These are phyloP conservation scores for Colletotrichum navitas DNA, from an alignment of 2,329 filamentous ascomycete species.

Conservation along the genomic window DNA sequence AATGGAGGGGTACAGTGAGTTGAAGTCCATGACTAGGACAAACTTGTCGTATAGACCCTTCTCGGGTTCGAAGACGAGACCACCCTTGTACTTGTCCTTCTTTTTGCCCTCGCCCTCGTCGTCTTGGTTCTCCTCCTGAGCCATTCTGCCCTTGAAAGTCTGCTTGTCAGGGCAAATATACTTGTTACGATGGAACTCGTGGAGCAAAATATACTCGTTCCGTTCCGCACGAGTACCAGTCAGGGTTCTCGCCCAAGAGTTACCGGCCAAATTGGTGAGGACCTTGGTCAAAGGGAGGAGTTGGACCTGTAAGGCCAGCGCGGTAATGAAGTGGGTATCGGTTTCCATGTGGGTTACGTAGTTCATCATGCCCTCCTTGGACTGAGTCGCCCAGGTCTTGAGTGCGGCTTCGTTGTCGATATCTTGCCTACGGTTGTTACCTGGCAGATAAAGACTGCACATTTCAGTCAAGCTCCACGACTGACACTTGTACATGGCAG, in stretches of 20 bases:
- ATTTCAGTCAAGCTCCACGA: constrained; percentile 99
- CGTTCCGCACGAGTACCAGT: constrained; percentile 96
- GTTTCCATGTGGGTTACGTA: constrained; percentile 94
- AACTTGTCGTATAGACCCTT: constrained; percentile 98
- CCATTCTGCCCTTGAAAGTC: constrained; percentile 78
- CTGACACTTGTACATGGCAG: constrained; percentile 95
- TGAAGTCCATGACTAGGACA: constrained; percentile 99
- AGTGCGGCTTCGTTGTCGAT: constrained; percentile 90
- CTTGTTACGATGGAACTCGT: constrained; percentile 96
- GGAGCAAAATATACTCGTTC: constrained; percentile 98
- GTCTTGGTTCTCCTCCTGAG: constrained; percentile 77
- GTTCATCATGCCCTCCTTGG: constrained; percentile 88
- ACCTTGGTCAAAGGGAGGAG: constrained; percentile 95
- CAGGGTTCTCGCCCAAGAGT: constrained; percentile 96
- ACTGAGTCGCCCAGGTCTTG: constrained; percentile 83
- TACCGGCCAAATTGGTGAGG: constrained; percentile 94
- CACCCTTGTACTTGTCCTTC: constrained; percentile 99
- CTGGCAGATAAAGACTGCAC: constrained; percentile 88
- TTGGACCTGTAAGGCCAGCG: constrained; percentile 88
- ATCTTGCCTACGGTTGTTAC: constrained; percentile 80
- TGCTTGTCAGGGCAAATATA: constrained; percentile 98
- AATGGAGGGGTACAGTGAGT: constrained; percentile 97
- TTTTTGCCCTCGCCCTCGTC: constrained; percentile 88
- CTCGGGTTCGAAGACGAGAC: constrained; percentile 97
- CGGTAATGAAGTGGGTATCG: constrained; percentile 96